A percentile compares a stretch with the other conserved stretches of the same genome.
phyloP scores from a whole-genome alignment of 2,329 filamentous ascomycete species.

The Penicillium sp. region DNA sequence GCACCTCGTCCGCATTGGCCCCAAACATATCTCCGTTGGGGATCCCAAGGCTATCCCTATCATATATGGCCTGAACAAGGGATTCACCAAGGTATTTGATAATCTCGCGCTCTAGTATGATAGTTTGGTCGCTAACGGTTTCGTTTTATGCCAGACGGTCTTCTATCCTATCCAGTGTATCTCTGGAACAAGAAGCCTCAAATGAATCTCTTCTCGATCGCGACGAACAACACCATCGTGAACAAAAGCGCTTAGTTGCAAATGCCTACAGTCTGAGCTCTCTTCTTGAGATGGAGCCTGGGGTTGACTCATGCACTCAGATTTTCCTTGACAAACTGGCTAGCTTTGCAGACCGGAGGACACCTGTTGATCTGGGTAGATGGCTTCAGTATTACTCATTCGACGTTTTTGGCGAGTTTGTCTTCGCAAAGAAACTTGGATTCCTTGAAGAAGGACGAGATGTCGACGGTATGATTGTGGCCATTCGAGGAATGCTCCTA shows the following conservation, averaged over 20 bases:
- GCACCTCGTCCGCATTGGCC: slow-evolving; percentile 39
- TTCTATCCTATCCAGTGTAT: slow-evolving; percentile 34
- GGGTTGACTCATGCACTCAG: slow-evolving; percentile 35
- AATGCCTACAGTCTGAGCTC: slow-evolving; percentile 39
- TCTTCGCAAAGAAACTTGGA: slow-evolving; percentile 50
- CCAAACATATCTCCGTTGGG: slow-evolving; percentile 36
- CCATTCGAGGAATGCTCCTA: slow-evolving; percentile 37
- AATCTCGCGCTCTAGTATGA: background rate
- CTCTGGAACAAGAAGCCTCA: slow-evolving; percentile 32
- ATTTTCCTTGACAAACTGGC: slow-evolving; percentile 28
- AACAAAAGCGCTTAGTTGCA: slow-evolving; percentile 30
- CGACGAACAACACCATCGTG: slow-evolving; percentile 28
- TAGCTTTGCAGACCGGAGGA: slow-evolving; percentile 19
- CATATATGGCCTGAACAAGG: slow-evolving; percentile 26
- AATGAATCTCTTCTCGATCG: slow-evolving; percentile 32
- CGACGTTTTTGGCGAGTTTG: slow-evolving; percentile 51
- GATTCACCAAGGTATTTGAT: slow-evolving; percentile 23
- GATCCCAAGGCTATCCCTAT: slow-evolving; percentile 22
- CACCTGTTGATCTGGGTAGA: slow-evolving; percentile 20
- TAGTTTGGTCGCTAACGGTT: background rate
- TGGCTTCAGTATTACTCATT: slow-evolving; percentile 47
- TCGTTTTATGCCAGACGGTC: slow-evolving; percentile 11
- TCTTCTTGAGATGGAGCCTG: slow-evolving; percentile 35
- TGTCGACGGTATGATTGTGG: slow-evolving; percentile 44
- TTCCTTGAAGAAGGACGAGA: slow-evolving; percentile 51